Conservation (phyloP, 2,329 filamentous ascomycete species). For the Lanzia echinophila region DNA sequence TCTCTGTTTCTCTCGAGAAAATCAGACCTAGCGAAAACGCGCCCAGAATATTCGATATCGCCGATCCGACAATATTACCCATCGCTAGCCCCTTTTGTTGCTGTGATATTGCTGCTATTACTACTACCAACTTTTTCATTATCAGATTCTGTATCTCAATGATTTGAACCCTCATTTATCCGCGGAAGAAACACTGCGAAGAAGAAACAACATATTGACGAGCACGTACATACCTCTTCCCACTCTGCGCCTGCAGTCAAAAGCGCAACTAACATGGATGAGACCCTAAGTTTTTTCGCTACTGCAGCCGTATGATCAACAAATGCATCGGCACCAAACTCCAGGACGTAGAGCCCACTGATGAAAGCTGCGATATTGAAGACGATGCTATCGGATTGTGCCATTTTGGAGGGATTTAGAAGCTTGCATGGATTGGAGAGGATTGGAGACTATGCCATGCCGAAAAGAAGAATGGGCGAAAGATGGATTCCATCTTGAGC, state of each 20-base stretch:
- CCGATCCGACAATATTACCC: slow-evolving; percentile 48
- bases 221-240: slow-evolving; percentile 41
- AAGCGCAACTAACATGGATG: slow-evolving; percentile 42
- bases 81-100: slow-evolving; percentile 42
- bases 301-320: slow-evolving; percentile 44
- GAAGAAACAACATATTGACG: slow-evolving; percentile 6
- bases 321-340: slow-evolving; percentile 46
- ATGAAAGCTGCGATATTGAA: slow-evolving; percentile 40
- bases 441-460: no score
- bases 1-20: slow-evolving; percentile 30
- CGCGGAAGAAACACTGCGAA: no score
- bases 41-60: slow-evolving; percentile 49
- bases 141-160: no score
- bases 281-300: slow-evolving; percentile 38
- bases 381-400: slow-evolving; percentile 14
- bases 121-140: slow-evolving; percentile 38
- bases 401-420: slow-evolving; percentile 3
- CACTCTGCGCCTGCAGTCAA: slow-evolving; percentile 49
- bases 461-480: no score
- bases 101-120: slow-evolving; percentile 41
- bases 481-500: no score
- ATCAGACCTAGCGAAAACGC: slow-evolving; percentile 48
- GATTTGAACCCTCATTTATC: no score
- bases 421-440: no score
- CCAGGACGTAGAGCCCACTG: slow-evolving; percentile 41